Conservation (phyloP, 768 basidiomycete species). For the Lentinus brumalis region DNA sequence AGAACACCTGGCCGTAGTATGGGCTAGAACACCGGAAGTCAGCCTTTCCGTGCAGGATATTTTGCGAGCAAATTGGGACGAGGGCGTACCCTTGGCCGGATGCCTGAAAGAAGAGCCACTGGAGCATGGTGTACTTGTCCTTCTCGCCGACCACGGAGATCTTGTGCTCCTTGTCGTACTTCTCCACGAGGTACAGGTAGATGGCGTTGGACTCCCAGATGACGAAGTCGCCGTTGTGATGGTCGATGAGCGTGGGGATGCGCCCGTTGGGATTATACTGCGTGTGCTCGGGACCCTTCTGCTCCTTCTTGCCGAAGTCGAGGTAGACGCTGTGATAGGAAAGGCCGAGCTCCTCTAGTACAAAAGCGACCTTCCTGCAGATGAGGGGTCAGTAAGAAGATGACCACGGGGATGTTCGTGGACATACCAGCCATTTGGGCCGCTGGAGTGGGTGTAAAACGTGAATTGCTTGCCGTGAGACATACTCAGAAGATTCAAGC, state of each 20-base stretch:
- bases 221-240: conserved; percentile 28
- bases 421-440: too few species aligned
- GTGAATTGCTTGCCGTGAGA: too few species aligned
- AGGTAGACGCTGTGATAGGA: conserved; percentile 29
- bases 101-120: conserved; percentile 42
- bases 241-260: conserved; percentile 34
- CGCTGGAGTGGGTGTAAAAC: too few species aligned
- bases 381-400: too few species aligned
- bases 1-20: not conserved
- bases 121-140: conserved; percentile 24
- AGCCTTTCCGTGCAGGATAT: not conserved
- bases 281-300: conserved; percentile 40
- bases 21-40: not conserved
- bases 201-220: conserved; percentile 40
- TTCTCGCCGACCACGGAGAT: conserved; percentile 2
- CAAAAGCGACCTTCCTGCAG: conserved; percentile 27
- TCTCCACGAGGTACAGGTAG: conserved; percentile 39
- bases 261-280: conserved; percentile 33
- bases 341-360: conserved; percentile 31
- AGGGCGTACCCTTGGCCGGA: conserved; percentile 21
- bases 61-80: not conserved
- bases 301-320: conserved; percentile 38
- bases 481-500: too few species aligned
- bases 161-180: conserved; percentile 42
- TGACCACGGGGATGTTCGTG: too few species aligned